Conservation (phyloP, 2,329 filamentous ascomycete species). For the Huntiella abstrusa region DNA sequence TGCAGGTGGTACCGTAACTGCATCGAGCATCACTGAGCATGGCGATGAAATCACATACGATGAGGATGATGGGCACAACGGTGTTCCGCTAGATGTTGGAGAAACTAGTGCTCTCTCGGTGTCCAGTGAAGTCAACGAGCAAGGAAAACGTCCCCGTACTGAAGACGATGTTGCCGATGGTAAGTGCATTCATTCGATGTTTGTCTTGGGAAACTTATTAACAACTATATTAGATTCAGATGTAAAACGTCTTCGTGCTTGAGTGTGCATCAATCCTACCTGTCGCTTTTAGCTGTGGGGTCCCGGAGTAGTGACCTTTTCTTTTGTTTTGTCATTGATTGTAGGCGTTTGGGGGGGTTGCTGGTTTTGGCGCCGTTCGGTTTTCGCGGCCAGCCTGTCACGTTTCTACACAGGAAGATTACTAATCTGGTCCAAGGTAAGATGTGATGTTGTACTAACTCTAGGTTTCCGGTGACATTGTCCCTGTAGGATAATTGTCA, state of each 20-base stretch:
- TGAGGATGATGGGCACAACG: slow-evolving; percentile 9
- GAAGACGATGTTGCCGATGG: slow-evolving; percentile 8
- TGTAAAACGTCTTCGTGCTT: slow-evolving; percentile 7
- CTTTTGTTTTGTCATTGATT: slow-evolving; percentile 2
- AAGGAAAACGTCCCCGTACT: slow-evolving; percentile 7
- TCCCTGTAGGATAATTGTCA: neutral
- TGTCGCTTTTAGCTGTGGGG: neutral
- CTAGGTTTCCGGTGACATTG: neutral
- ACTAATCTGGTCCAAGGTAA: neutral
- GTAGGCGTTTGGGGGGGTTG: neutral
- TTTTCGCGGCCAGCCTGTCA: neutral
- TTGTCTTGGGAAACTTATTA: neutral
- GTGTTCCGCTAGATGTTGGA: slow-evolving; percentile 7
- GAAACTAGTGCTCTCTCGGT: slow-evolving; percentile 7
- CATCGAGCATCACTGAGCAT: slow-evolving; percentile 10
- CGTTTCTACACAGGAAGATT: neutral
- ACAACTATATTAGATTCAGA: neutral
- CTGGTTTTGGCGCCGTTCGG: neutral
- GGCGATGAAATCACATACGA: slow-evolving; percentile 12
- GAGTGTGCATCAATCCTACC: neutral
- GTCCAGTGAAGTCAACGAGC: slow-evolving; percentile 10
- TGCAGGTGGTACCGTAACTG: neutral
- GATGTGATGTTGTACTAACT: neutral
- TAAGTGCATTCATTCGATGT: neutral
- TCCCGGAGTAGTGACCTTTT: neutral